Evolutionary conservation across 2,329 filamentous ascomycete genomes (phyloP).

Genomic region (Alternaria sp.): DNA sequence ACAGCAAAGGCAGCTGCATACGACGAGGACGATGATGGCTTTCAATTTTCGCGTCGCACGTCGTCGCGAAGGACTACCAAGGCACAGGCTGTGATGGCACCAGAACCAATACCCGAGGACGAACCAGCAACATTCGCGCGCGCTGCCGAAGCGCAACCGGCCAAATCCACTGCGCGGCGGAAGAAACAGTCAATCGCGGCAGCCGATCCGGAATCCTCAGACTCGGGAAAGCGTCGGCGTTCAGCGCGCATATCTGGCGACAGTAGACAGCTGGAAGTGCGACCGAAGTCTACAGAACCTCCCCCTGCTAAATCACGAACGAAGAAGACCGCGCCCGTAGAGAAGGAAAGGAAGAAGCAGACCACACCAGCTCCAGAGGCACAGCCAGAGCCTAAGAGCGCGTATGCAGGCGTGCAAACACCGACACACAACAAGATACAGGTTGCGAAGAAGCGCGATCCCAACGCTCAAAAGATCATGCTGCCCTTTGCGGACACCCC

Average conservation of each 20-base stretch:
- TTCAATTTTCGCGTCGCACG: conserved; percentile 54
- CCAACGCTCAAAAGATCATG: conserved; percentile 70
- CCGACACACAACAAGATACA: conserved; percentile 40
- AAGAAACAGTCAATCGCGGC: conserved; percentile 38
- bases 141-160: conserved; percentile 10
- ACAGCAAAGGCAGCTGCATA: conserved; percentile 50
- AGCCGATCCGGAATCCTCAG: conserved; percentile 30
- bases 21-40: conserved; percentile 56
- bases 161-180: conserved; percentile 27
- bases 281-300: conserved; percentile 32
- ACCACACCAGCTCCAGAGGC: conserved; percentile 36
- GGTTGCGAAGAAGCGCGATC: conserved; percentile 54
- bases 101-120: conserved; percentile 41
- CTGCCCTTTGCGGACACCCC: conserved; percentile 92
- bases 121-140: conserved; percentile 31
- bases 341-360: conserved; percentile 39
- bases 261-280: conserved; percentile 42
- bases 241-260: conserved; percentile 56
- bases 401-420: conserved; percentile 34
- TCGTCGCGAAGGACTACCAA: conserved; percentile 46
- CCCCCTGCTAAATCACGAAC: conserved; percentile 33
- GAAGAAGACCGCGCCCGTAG: conserved; percentile 39
- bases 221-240: conserved; percentile 47
- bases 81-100: conserved; percentile 32
- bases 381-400: conserved; percentile 24